Conservation (phyloP, 2,329 filamentous ascomycete genomes). For the Xylaria sp. region DNA sequence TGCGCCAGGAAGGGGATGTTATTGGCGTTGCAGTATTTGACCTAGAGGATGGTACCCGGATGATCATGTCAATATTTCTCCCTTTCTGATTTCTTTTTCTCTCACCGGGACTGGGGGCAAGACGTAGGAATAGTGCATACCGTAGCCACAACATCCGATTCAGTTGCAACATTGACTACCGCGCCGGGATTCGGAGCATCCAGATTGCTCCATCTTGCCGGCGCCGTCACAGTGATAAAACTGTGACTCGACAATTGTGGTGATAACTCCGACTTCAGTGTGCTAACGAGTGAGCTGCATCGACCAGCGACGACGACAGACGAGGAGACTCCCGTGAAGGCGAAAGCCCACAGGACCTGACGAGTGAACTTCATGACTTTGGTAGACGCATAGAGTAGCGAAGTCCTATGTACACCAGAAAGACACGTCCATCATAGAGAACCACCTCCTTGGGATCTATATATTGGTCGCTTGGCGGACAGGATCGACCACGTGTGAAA, state of each 20-base stretch:
- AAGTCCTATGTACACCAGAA: no score
- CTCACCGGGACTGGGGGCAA: background rate
- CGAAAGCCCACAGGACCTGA: background rate
- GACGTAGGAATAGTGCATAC: constrained; percentile 1
- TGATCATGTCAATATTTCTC: background rate
- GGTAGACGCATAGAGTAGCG: no score
- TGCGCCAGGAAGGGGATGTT: constrained; percentile 15
- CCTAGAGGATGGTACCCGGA: background rate
- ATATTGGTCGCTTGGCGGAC: background rate
- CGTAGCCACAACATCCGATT: constrained; percentile 15
- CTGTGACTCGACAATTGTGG: background rate
- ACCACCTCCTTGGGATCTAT: background rate
- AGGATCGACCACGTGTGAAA: background rate
- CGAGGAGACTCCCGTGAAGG: background rate
- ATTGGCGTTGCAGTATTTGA: constrained; percentile 7
- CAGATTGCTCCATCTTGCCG: constrained; percentile 19
- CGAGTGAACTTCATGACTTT: background rate
- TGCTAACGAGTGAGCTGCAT: background rate
- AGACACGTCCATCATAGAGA: background rate
- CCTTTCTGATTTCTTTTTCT: background rate
- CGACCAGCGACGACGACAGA: background rate
- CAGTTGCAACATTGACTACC: constrained; percentile 18
- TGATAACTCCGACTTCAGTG: background rate
- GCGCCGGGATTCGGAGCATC: constrained; percentile 17
- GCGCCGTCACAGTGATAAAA: constrained; percentile 6